Evolutionary conservation across 2,329 filamentous ascomycete species (phyloP), one percentile per base, ranked within the genome.

Genomic region (Endoconidiophora polonica): DNA sequence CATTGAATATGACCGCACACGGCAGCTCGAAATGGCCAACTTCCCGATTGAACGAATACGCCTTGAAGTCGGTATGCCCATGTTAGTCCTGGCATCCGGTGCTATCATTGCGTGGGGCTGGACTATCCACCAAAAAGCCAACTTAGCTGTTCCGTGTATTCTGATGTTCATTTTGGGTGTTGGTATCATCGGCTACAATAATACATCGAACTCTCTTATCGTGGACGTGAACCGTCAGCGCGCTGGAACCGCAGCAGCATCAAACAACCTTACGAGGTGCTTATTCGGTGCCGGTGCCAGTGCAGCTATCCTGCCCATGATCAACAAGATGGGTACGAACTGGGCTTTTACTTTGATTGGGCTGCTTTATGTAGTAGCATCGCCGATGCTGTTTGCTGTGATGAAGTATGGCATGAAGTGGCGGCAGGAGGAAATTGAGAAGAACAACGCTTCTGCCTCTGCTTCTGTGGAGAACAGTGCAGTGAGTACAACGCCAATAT

Each of bases 231-330:
- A 75, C 51, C 73, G 72, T 0, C 64, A 64, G 0, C 66, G 65
- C 16, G 69, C 74, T 0, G 72, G 71, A 0, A 70, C 72, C 0
- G 74, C 73, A 0, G 72, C 72, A 1, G 74, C 74, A 0, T 68
- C 72, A 0, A 75, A 73, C 53, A 79, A 79, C 53, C 56, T 80
- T 12, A 67, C 70, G 1, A 59, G 75, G 4, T 79, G 76, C 50
- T 58, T 74, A 2, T 57, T 79, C 2, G 74, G 73, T 0, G 76
- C 76, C 0, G 68, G 64, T 0, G 69, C 68, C 2, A 72, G 67
- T 14, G 73, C 71, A 0, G 63, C 69, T 1, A 70, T 79, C 18
- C 58, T 71, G 3, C 70, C 70, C 9, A 66, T 79, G 66, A 68
- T 73, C 7, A 55, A 69, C 6, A 62, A 59, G 0, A 67, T 78